These are phyloP conservation scores for Trametes polyzona DNA, from an alignment of 1,284 basidiomycete genomes.

Conservation along the genomic window DNA sequence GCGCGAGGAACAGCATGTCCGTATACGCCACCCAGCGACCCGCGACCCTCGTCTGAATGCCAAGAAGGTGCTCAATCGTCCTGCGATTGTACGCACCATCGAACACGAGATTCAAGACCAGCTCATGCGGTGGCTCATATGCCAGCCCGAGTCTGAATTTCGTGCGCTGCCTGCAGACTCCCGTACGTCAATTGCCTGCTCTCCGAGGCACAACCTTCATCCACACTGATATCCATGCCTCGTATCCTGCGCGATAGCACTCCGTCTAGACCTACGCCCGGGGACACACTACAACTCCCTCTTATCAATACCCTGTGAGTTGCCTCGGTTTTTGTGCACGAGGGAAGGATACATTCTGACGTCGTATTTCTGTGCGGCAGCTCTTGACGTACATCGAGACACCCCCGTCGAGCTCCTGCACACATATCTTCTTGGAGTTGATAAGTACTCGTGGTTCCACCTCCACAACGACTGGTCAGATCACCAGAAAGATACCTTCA, in stretches of 20 bases:
- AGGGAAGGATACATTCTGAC: background rate
- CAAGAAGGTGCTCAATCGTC: slow-evolving; percentile 14
- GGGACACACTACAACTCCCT: background rate
- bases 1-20: slow-evolving; percentile 19
- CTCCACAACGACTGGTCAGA: slow-evolving; percentile 24
- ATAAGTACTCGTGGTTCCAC: slow-evolving; percentile 44
- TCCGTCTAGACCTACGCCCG: background rate
- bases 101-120: slow-evolving; percentile 30
- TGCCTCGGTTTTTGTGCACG: no score
- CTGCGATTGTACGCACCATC: slow-evolving; percentile 23
- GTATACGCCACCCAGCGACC: slow-evolving; percentile 1
- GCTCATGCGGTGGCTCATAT: slow-evolving; percentile 32
- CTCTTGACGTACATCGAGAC: slow-evolving; percentile 38
- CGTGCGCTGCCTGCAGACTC: slow-evolving; percentile 17
- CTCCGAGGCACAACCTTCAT: background rate
- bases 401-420: slow-evolving; percentile 44
- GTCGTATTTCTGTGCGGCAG: background rate
- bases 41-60: slow-evolving; percentile 9
- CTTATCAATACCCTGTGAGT: background rate
- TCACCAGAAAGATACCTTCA: slow-evolving; percentile 33
- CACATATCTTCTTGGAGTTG: slow-evolving; percentile 40
- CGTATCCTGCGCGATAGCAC: no score
- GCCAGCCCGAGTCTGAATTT: slow-evolving; percentile 29
- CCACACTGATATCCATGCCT: background rate
- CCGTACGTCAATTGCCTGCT: slow-evolving; percentile 14